A percentile compares a stretch with the other conserved stretches of the same genome.
Conservation (phyloP, 768 basidiomycete genomes). For the Tricholoma sp. region DNA sequence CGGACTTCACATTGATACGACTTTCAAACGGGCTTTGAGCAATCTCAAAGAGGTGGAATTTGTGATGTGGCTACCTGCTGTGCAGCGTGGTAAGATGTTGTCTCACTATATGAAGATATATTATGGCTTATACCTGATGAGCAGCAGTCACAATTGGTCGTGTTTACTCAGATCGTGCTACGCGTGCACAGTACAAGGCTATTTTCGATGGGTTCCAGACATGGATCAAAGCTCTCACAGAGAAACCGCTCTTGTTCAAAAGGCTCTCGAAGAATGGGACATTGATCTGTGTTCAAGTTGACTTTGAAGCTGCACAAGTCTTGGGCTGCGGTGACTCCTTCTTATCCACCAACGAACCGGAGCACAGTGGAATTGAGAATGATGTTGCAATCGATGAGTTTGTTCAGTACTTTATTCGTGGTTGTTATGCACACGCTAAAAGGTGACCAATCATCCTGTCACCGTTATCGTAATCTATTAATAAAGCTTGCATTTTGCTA, state of each 20-base stretch:
- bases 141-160: not conserved
- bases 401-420: not conserved
- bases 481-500: not conserved
- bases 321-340: not conserved
- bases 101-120: not conserved
- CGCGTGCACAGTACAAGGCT: not conserved
- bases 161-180: not conserved
- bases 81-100: not conserved
- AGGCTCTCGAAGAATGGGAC: not conserved
- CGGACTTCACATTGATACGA: not conserved
- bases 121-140: not conserved
- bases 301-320: not conserved
- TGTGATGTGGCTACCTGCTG: not conserved
- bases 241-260: not conserved
- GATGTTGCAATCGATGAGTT: not conserved
- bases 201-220: not conserved
- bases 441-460: not conserved
- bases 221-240: not conserved
- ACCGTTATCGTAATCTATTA: too few species aligned
- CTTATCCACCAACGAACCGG: not conserved
- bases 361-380: not conserved
- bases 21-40: not conserved
- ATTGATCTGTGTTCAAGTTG: not conserved
- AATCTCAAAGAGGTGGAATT: not conserved
- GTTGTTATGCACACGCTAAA: not conserved